phyloP scores from a whole-genome alignment of 108 stramenopile genomes.

The Tribonema minus region DNA sequence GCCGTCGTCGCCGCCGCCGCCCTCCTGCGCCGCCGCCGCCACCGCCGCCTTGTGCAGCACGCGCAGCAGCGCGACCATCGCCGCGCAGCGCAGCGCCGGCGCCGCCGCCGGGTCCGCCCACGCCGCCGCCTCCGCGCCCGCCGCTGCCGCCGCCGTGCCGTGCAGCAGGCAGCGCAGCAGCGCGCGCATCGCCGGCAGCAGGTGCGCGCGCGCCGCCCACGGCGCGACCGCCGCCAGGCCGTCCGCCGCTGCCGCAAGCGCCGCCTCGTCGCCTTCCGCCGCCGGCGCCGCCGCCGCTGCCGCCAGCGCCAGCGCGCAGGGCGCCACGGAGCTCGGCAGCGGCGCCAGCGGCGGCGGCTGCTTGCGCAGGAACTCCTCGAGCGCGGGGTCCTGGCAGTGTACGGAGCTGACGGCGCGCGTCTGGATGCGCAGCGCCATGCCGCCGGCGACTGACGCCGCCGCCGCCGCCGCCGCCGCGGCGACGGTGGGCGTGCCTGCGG shows the following conservation, averaged over 20 bases:
- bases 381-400: neutral
- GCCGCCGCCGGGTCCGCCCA: constrained; percentile 8
- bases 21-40: neutral
- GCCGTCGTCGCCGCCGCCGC: neutral
- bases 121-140: neutral
- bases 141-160: neutral
- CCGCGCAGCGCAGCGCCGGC: constrained; percentile 11
- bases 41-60: neutral
- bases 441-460: neutral
- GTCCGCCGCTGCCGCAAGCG: too few species aligned
- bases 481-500: constrained; percentile 11
- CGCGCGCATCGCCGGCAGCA: constrained; percentile 1
- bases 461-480: neutral
- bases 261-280: too few species aligned
- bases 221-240: too few species aligned
- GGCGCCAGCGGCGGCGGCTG: constrained; percentile 17
- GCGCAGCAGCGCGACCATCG: constrained; percentile 13
- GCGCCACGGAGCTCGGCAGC: constrained; percentile 15
- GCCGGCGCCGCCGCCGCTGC: too few species aligned
- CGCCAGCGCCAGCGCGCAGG: too few species aligned
- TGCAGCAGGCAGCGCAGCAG: neutral
- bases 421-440: constrained; percentile 21
- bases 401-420: constrained; percentile 24
- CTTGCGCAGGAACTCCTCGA: neutral
- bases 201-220: constrained; percentile 21